Percentiles rank a stretch among this genome's conserved stretches.
Conservation (phyloP, 306 rosid genomes). For the Corylus heterophylla region DNA sequence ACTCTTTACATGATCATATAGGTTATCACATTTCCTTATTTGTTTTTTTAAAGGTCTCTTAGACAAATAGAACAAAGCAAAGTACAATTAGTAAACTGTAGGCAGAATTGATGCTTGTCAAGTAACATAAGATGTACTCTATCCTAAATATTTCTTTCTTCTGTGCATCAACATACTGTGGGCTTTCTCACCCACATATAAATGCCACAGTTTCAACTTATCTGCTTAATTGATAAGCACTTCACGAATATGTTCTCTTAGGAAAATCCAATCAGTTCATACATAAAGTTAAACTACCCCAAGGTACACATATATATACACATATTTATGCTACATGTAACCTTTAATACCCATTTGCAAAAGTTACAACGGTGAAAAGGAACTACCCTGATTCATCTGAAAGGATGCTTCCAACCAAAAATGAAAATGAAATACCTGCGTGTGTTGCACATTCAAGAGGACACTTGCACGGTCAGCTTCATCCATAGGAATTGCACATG, state of each 20-base stretch:
- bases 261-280: neutral
- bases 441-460: conserved; percentile 31
- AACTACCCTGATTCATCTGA: conserved; percentile 24
- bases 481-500: conserved; percentile 27
- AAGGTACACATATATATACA: neutral
- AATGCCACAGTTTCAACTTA: neutral
- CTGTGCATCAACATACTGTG: neutral
- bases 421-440: conserved; percentile 48
- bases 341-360: neutral
- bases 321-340: neutral
- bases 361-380: neutral
- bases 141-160: neutral
- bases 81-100: neutral
- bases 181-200: neutral
- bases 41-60: neutral
- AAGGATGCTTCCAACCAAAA: conserved; percentile 5
- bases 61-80: conserved; percentile 5
- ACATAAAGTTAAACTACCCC: neutral
- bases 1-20: neutral
- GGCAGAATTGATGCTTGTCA: neutral
- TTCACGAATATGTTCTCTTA: neutral
- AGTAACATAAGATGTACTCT: conserved; percentile 1
- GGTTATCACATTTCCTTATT: neutral
- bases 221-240: neutral
- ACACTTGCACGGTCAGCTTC: conserved; percentile 42